Evolutionary conservation across 2,329 filamentous ascomycete species (phyloP), one percentile per base, ranked within the genome.

Genomic region (Diaporthe velutina): DNA sequence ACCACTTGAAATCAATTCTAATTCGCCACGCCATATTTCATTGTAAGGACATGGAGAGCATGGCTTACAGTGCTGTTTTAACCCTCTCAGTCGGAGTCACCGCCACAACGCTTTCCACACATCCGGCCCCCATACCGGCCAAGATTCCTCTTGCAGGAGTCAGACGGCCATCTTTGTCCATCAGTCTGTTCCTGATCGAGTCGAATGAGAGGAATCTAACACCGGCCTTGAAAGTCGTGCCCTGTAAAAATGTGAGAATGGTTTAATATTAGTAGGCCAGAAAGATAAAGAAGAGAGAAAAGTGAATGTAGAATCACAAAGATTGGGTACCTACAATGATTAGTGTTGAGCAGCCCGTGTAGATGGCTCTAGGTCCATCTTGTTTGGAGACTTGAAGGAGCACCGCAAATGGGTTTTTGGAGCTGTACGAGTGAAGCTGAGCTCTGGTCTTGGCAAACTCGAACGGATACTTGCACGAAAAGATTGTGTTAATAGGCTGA

Each of bases 151-250:
- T 57, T 85, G 85, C 78, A 0, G 91, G 87, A 0, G 89, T 89
- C 10, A 93, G 81, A 1, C 85, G 88, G 0, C 90, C 91, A 1
- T 88, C 89, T 9, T 90, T 86, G 74, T 90, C 88, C 79, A 90
- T 89, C 3, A 88, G 80, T 0, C 84, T 81, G 75, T 90, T 88
- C 77, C 91, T 92, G 79, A 94, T 91, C 0, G 88, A 87, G 79
- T 93, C 91, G 80, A 92, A 94, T 4, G 89, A 90, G 17, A 93
- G 82, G 78, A 94, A 93, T 0, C 92, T 88, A 19, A 93, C 89
- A 7, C 88, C 91, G 78, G 93, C 91, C 83, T 94, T 94, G 66
- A 85, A 58, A 58, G 33, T 58, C 6, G 55, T 58, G 30, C 55
- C 55, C 55, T 58, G 3, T 0, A n/a, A n/a, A 19, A n/a, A 28